These are phyloP conservation scores for Rachicladosporium sp. DNA, from an alignment of 2,329 filamentous ascomycete genomes.

Conservation along the genomic window DNA sequence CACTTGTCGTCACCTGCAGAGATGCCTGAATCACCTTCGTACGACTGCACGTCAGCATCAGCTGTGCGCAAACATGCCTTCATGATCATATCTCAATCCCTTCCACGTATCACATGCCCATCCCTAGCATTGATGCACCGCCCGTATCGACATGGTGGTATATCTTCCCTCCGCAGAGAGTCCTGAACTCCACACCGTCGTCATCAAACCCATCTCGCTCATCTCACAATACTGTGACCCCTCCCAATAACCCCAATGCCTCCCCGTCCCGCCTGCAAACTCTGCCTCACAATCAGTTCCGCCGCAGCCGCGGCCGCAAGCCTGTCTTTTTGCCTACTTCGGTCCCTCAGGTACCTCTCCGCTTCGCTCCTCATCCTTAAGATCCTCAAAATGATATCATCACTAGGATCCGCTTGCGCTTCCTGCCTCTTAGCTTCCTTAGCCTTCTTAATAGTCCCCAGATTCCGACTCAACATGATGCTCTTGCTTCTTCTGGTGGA, in stretches of 20 bases:
- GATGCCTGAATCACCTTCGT: no score
- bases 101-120: neutral
- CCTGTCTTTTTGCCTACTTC: constrained; percentile 86
- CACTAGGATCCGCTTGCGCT: constrained; percentile 88
- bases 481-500: constrained; percentile 34
- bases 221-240: constrained; percentile 6
- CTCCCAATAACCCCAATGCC: constrained; percentile 6
- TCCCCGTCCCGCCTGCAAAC: constrained; percentile 45
- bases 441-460: constrained; percentile 90
- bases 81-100: neutral
- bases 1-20: no score
- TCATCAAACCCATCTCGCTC: neutral
- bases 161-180: no score
- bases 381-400: constrained; percentile 96
- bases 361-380: constrained; percentile 91
- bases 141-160: neutral
- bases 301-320: constrained; percentile 82
- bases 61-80: neutral
- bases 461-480: constrained; percentile 86
- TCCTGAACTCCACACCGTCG: neutral
- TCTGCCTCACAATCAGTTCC: constrained; percentile 89
- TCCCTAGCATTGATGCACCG: neutral
- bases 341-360: constrained; percentile 71
- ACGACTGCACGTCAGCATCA: no score
- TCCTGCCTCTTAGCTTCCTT: constrained; percentile 95